Evolutionary conservation across 192 early-diverging fungal genomes (phyloP), one percentile per base, ranked within the genome.

Genomic region (Coemansia sp.): DNA sequence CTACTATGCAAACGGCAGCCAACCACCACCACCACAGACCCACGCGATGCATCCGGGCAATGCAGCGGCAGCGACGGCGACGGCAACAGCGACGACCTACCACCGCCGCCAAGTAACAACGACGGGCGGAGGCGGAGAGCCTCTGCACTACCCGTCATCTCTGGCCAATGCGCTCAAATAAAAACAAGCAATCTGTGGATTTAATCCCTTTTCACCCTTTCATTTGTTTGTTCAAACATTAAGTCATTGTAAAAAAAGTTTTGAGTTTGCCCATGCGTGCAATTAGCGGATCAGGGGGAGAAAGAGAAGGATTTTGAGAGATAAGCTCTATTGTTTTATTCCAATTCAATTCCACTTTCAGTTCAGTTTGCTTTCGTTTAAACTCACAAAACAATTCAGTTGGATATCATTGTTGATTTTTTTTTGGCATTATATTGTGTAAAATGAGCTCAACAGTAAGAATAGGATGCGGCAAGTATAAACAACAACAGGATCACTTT

Each of bases 401-500:
- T 28, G 22, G 22, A 28, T 28, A 28, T 28, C 22, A 28, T 28
- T 28, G 22, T 28, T 20, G 17, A 53, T 11, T 59, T 51, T 59
- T 51, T 68, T 58, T 7, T 61, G 12, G 70, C 34, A 61, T n/a
- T 59, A 28, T 35, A 17, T 51, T 28, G 59, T 61, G 20, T 36
- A 14, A 52, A 66, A 22, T 43, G 41, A 37, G 14, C 70, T 75
- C 59, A 62, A 48, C 71, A 51, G 69, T 82, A 18, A 61, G 74
- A 64, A 62, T 82, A 39, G 79, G 79, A 18, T 82, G 79, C 58
- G 79, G 76, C 69, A 78, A n/a, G 65, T 66, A 34, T 12, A 14
- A 36, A n/a, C 20, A 41, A n/a, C 15, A 14, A 35, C 17, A 9
- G 33, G 17, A 14, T 18, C 8, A 18, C 8, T 38, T 11, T 8